These are phyloP conservation scores for Trichosanthes cucumerina DNA, from an alignment of 306 rosid species.

Conservation along the genomic window DNA sequence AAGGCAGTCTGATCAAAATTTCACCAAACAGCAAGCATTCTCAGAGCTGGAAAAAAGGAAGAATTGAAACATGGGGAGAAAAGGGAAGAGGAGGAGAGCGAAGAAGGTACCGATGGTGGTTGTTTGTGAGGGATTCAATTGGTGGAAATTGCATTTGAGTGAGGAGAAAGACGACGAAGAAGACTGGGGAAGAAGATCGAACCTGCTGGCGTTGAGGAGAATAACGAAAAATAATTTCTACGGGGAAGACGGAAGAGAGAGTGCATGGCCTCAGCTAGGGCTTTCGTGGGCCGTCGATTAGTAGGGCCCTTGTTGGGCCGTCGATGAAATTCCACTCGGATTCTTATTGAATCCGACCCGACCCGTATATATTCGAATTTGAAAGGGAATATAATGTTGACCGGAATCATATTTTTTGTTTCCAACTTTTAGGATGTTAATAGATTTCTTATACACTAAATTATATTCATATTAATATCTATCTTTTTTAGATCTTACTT, in stretches of 20 bases:
- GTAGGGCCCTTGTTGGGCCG: not conserved
- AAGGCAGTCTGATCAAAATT: not conserved
- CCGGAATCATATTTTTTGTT: too few species aligned
- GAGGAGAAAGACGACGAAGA: slow-evolving; percentile 4
- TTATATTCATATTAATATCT: too few species aligned
- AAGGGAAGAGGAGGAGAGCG: not conserved
- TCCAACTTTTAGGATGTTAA: too few species aligned
- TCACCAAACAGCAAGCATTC: not conserved
- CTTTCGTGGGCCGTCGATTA: slow-evolving; percentile 1
- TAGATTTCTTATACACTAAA: too few species aligned
- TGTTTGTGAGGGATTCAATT: not conserved
- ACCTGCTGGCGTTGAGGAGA: not conserved
- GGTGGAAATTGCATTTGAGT: not conserved
- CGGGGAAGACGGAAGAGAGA: not conserved
- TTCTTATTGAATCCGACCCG: not conserved
- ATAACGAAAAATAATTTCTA: not conserved
- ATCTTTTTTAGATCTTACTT: too few species aligned
- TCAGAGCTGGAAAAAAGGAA: not conserved
- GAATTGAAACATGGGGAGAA: not conserved
- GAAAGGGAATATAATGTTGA: too few species aligned
- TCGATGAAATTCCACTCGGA: not conserved
- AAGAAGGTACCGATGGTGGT: not conserved
- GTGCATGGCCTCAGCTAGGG: slow-evolving; percentile 8
- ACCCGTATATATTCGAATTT: not conserved
- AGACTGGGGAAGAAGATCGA: slow-evolving; percentile 2